These are phyloP conservation scores for Cyamopsis tetragonoloba DNA, from an alignment of 306 rosid genomes.

Conservation along the genomic window DNA sequence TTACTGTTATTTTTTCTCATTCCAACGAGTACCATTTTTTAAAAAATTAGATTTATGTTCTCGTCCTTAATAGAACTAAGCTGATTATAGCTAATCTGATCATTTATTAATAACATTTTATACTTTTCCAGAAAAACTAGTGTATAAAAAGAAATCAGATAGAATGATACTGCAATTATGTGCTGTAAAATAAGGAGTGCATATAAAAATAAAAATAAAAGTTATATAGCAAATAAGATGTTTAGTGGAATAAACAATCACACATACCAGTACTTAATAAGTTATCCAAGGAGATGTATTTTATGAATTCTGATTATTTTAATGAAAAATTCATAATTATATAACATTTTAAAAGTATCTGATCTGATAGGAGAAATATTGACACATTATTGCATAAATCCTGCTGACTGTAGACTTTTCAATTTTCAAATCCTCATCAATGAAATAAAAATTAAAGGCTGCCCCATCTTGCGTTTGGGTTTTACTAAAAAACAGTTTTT, in stretches of 20 bases:
- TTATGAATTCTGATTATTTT: neutral
- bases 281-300: neutral
- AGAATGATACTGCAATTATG: neutral
- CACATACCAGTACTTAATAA: neutral
- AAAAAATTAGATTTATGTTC: too few relatives aligned
- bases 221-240: neutral
- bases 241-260: neutral
- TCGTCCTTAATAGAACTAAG: too few relatives aligned
- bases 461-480: neutral
- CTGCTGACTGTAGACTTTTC: slow-evolving; percentile 49
- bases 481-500: too few relatives aligned
- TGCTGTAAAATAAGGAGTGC: neutral
- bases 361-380: neutral
- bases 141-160: neutral
- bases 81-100: too few relatives aligned
- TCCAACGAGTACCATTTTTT: too few relatives aligned
- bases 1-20: too few relatives aligned
- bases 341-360: slow-evolving; percentile 5
- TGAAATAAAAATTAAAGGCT: neutral
- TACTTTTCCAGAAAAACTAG: too few relatives aligned
- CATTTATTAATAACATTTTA: too few relatives aligned
- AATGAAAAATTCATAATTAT: neutral
- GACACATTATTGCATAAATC: slow-evolving; percentile 34
- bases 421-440: slow-evolving; percentile 24
- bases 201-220: neutral